Evolutionary conservation across 106 monocot genomes (phyloP).

Genomic region (Agapanthus africanus): DNA sequence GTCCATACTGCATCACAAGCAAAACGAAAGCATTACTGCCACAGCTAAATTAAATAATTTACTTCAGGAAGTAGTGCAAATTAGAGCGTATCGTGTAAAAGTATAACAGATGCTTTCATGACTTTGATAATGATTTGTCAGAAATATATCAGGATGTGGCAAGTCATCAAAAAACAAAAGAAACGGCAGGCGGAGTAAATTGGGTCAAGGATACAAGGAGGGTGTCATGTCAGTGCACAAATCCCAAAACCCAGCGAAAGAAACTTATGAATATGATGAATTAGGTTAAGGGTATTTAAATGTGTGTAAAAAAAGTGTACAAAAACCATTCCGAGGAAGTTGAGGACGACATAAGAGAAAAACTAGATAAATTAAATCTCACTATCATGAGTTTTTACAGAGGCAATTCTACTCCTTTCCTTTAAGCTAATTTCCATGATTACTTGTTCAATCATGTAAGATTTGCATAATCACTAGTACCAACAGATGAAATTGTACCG

Average conservation of each 20-base stretch:
- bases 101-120: no score
- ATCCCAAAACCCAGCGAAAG: no score
- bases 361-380: neutral
- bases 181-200: neutral
- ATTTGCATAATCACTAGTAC: no score
- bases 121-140: no score
- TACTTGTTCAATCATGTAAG: no score
- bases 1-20: slow-evolving; percentile 49
- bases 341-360: no score
- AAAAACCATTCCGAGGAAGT: neutral
- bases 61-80: no score
- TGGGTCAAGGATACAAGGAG: no score
- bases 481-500: no score
- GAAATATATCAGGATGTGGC: neutral
- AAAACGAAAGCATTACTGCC: neutral
- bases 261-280: no score
- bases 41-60: no score
- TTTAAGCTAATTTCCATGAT: neutral
- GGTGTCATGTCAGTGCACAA: neutral
- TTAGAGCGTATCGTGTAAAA: no score
- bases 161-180: neutral
- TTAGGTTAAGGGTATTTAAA: neutral
- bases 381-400: neutral
- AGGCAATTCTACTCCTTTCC: neutral
- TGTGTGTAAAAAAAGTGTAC: neutral